Evolutionary conservation across 495 filamentous ascomycete genomes (phyloP).

Genomic region (Aspergillus mulundensis): DNA sequence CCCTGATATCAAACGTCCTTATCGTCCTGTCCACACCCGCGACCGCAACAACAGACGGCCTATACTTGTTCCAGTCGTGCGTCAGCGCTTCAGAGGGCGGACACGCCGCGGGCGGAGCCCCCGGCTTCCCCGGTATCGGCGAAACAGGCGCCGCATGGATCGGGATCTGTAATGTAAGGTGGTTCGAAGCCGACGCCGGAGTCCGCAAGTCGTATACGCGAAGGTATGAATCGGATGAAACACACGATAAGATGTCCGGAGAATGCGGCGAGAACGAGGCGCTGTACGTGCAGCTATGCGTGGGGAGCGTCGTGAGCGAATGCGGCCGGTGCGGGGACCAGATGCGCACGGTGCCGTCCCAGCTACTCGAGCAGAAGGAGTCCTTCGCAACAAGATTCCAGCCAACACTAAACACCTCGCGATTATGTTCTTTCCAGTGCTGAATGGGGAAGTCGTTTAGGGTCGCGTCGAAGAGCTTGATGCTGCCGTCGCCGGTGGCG

Average conservation of each 20-base stretch:
- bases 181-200: conserved; percentile 74
- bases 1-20: conserved; percentile 83
- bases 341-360: conserved; percentile 92
- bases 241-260: conserved; percentile 72
- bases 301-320: conserved; percentile 78
- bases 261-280: conserved; percentile 77
- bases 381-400: conserved; percentile 94
- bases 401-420: conserved; percentile 83
- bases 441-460: conserved; percentile 76
- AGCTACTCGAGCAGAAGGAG: conserved; percentile 80
- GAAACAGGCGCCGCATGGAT: conserved; percentile 61
- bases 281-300: conserved; percentile 87
- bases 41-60: conserved; percentile 72
- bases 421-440: conserved; percentile 85
- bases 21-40: conserved; percentile 87
- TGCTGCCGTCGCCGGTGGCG: conserved; percentile 83
- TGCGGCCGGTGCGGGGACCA: conserved; percentile 72
- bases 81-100: conserved; percentile 78
- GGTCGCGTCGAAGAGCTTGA: conserved; percentile 87
- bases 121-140: conserved; percentile 32
- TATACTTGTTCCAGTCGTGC: conserved; percentile 99
- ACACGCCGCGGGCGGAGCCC: conserved; percentile 28
- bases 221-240: conserved; percentile 78
- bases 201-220: conserved; percentile 87
- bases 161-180: conserved; percentile 70